Evolutionary conservation across 441 rosid species (phyloP).

Genomic region (Cnidoscolus chayamansa): DNA sequence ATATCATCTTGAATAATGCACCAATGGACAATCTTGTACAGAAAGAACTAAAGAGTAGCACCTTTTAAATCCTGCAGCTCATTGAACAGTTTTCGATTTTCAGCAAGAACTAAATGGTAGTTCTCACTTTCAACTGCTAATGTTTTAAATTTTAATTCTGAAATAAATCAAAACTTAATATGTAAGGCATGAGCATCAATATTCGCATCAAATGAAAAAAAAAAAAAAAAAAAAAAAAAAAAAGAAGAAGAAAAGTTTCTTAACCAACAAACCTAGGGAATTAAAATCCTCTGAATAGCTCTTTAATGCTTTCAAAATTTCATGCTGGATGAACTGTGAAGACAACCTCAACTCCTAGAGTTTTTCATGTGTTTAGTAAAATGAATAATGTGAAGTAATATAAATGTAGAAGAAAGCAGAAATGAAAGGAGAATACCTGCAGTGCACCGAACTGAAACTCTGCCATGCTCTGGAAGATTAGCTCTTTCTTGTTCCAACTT

Average conservation of each 20-base stretch:
- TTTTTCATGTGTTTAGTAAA: conserved; percentile 18
- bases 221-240: neutral
- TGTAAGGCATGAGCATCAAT: conserved; percentile 2
- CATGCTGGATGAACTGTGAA: conserved; percentile 58
- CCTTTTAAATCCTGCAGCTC: conserved; percentile 95
- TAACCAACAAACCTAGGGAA: conserved; percentile 45
- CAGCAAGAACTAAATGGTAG: conserved; percentile 67
- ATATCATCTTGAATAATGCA: neutral
- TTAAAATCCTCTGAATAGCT: conserved; percentile 52
- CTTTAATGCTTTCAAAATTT: conserved; percentile 50
- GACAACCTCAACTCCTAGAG: conserved; percentile 63
- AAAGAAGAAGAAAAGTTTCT: neutral
- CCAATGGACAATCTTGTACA: neutral
- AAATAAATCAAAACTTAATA: conserved; percentile 7
- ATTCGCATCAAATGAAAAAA: conserved; percentile 6
- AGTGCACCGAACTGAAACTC: conserved; percentile 50
- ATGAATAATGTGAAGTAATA: conserved; percentile 9
- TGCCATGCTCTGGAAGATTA: conserved; percentile 44
- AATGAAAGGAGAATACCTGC: conserved; percentile 47
- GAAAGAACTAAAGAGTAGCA: conserved; percentile 16
- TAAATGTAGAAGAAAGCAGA: conserved; percentile 12
- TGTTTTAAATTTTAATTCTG: conserved; percentile 55
- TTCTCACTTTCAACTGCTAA: conserved; percentile 60
- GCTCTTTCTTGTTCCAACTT: conserved; percentile 67
- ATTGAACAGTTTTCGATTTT: conserved; percentile 72